Percentiles rank a stretch among this genome's conserved stretches.
phyloP scores from a whole-genome alignment of 192 early-diverging fungal species.

The Backusella morwellensis region DNA sequence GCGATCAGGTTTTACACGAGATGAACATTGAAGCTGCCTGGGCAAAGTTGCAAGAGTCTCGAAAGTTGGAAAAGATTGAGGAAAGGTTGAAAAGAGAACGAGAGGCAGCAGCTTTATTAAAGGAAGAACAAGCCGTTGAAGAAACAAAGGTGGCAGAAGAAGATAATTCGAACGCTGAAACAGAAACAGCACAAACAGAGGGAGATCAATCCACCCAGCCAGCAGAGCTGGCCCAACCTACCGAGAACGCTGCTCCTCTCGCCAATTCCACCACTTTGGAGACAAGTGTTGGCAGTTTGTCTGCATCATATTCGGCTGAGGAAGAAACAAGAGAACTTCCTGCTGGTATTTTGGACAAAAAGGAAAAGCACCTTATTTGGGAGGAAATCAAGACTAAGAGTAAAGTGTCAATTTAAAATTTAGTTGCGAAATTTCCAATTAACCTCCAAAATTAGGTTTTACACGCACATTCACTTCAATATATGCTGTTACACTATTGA shows the following conservation, averaged over 20 bases:
- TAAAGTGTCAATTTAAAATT: slow-evolving; percentile 26
- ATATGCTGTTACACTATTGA: slow-evolving; percentile 85
- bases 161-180: not conserved
- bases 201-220: not conserved
- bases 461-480: slow-evolving; percentile 81
- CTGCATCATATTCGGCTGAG: not conserved
- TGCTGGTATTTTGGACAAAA: slow-evolving; percentile 34
- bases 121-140: not conserved
- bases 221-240: not conserved
- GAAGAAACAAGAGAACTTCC: not conserved
- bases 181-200: not conserved
- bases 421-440: not conserved
- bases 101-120: not conserved
- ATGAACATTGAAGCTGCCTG: slow-evolving; percentile 80
- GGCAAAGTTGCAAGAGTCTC: slow-evolving; percentile 58
- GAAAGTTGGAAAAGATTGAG: slow-evolving; percentile 31
- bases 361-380: slow-evolving; percentile 78
- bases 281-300: slow-evolving; percentile 1
- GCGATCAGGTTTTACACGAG: slow-evolving; percentile 72
- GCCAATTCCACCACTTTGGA: not conserved
- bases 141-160: not conserved
- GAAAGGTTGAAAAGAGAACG: slow-evolving; percentile 18
- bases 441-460: slow-evolving; percentile 54
- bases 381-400: slow-evolving; percentile 86
- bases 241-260: not conserved